Evolutionary conservation across 495 filamentous ascomycete species (phyloP).

Genomic region (Recurvomyces mirabilis): DNA sequence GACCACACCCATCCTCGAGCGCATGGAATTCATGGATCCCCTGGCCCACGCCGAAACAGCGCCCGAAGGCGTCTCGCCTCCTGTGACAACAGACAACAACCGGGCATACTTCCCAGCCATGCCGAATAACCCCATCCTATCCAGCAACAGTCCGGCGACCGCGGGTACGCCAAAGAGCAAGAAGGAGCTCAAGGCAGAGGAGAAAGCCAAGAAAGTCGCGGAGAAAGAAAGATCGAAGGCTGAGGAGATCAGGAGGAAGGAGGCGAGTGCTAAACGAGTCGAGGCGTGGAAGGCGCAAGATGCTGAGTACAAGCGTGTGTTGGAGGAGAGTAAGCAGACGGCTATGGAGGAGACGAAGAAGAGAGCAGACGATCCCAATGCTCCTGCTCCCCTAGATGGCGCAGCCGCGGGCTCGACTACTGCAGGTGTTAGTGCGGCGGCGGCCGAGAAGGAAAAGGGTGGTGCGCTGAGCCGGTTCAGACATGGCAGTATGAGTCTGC

Average conservation of each 20-base stretch:
- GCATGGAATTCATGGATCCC: conserved; percentile 41
- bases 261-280: conserved; percentile 41
- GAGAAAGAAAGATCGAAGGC: conserved; percentile 49
- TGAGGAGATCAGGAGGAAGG: conserved; percentile 54
- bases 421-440: no score
- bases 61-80: conserved; percentile 35
- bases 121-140: conserved; percentile 13
- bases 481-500: conserved; percentile 50
- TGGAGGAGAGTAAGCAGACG: conserved; percentile 44
- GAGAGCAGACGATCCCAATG: conserved; percentile 23
- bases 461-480: conserved; percentile 42
- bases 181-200: conserved; percentile 47
- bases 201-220: conserved; percentile 26
- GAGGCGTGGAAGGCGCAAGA: conserved; percentile 45
- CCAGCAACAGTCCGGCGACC: no score
- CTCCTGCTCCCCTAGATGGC: no score
- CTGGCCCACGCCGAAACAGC: conserved; percentile 52
- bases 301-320: conserved; percentile 46
- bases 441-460: conserved; percentile 18
- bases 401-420: no score
- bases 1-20: conserved; percentile 35
- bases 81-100: no score
- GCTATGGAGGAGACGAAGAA: conserved; percentile 40
- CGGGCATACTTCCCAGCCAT: neutral
- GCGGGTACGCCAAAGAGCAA: conserved; percentile 29